These are phyloP conservation scores for Colletotrichum echinochloae DNA, from an alignment of 2,329 filamentous ascomycete species.

Conservation along the genomic window DNA sequence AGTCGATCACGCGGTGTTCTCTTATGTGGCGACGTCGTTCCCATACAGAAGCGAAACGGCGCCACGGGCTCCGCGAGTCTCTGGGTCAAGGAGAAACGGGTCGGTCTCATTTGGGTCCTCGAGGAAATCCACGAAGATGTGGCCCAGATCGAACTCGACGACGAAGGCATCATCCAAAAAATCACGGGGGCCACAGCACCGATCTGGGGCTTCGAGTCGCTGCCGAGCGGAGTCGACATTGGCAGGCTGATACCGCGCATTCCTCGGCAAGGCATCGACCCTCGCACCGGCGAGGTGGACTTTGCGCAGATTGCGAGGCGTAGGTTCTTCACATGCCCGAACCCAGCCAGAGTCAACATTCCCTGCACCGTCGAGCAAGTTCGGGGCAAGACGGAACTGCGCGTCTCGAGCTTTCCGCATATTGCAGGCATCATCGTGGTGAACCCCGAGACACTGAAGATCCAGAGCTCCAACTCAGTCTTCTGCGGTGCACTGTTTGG, in stretches of 20 bases:
- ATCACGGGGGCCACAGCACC: conserved; percentile 81
- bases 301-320: conserved; percentile 79
- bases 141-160: conserved; percentile 80
- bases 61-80: conserved; percentile 91
- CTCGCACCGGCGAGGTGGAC: conserved; percentile 79
- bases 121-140: conserved; percentile 98
- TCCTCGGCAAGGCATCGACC: conserved; percentile 79
- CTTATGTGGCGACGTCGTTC: conserved; percentile 96
- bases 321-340: conserved; percentile 87
- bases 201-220: conserved; percentile 84
- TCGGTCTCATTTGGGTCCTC: conserved; percentile 95
- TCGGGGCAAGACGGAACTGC: conserved; percentile 76
- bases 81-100: conserved; percentile 98
- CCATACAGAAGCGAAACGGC: conserved; percentile 95
- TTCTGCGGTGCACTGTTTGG: conserved; percentile 95
- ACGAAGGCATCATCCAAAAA: conserved; percentile 78
- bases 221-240: conserved; percentile 78
- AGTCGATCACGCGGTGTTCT: conserved; percentile 89
- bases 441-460: conserved; percentile 79
- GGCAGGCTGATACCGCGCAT: conserved; percentile 84
- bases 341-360: conserved; percentile 81
- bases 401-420: conserved; percentile 94
- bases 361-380: conserved; percentile 85
- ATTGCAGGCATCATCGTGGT: conserved; percentile 97
- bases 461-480: conserved; percentile 94